A percentile compares a stretch with the other conserved stretches of the same genome.
These are phyloP conservation scores for Ettlia oleoabundans DNA, from an alignment of 139 green algal species.

Conservation along the genomic window DNA sequence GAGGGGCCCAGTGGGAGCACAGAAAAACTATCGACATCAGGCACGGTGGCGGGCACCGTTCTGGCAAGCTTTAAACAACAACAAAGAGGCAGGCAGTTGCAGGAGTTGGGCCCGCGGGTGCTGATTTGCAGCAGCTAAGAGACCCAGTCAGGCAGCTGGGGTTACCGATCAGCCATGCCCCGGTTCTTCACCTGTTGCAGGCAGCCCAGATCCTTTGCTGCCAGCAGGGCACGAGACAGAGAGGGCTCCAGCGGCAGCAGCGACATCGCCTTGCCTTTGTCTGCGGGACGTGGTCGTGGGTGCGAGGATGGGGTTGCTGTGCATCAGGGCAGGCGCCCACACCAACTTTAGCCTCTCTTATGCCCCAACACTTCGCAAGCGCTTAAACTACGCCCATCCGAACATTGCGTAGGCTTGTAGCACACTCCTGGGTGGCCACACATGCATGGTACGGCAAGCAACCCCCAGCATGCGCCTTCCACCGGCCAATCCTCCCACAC, in stretches of 20 bases:
- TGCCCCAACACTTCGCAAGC: background rate
- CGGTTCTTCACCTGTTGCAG: constrained; percentile 72
- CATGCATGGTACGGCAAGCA: too few species aligned
- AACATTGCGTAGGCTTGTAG: too few species aligned
- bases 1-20: background rate
- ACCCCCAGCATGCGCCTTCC: too few species aligned
- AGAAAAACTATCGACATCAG: background rate
- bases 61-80: background rate
- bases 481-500: too few species aligned
- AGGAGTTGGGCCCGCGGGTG: too few species aligned
- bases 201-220: constrained; percentile 76
- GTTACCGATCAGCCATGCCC: background rate
- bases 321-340: background rate
- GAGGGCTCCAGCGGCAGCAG: constrained; percentile 85
- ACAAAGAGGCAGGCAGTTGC: too few species aligned
- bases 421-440: too few species aligned
- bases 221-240: constrained; percentile 83
- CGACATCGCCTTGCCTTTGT: constrained; percentile 56
- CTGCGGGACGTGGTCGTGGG: too few species aligned
- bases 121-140: too few species aligned
- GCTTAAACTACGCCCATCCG: too few species aligned
- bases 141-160: background rate
- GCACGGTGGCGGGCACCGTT: background rate
- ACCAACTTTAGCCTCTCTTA: background rate
- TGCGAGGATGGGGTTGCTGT: too few species aligned